Evolutionary conservation across 2,329 filamentous ascomycete genomes (phyloP).

Genomic region (Arthrobotrys musiformis): DNA sequence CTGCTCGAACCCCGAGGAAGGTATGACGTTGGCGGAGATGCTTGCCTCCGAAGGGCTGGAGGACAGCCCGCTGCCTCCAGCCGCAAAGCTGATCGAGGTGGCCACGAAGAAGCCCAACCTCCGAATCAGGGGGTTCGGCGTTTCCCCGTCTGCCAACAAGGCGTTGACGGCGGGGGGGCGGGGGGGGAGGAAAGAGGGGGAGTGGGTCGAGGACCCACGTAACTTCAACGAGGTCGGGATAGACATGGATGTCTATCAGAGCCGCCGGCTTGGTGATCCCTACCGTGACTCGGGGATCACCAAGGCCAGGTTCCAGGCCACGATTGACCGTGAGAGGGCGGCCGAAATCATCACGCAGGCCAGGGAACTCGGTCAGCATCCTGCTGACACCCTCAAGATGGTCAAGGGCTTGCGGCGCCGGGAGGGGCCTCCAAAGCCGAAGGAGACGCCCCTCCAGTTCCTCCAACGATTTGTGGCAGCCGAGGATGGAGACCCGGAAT

Average conservation of each 20-base stretch:
- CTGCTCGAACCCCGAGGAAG: background rate
- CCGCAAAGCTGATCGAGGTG: background rate
- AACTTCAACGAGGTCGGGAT: background rate
- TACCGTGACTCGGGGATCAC: constrained; percentile 4
- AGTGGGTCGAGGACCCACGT: no score
- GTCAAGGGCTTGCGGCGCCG: background rate
- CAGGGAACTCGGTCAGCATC: background rate
- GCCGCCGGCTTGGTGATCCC: background rate
- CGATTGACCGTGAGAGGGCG: constrained; percentile 20
- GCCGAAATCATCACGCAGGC: background rate
- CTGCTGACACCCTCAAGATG: background rate
- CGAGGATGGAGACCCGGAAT: background rate
- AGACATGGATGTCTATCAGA: background rate
- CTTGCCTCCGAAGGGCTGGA: background rate
- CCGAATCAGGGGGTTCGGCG: background rate
- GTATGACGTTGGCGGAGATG: constrained; percentile 16
- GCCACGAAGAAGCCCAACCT: background rate
- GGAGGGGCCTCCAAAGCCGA: background rate
- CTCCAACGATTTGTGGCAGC: background rate
- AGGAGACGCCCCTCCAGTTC: background rate
- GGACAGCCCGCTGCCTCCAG: background rate
- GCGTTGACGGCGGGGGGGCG: background rate
- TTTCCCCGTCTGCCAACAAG: background rate
- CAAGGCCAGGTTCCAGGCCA: background rate
- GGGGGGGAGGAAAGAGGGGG: background rate